Base-by-base conservation (phyloP, 192 early-diverging fungal species). In the Backusella tuberculispora region DNA sequence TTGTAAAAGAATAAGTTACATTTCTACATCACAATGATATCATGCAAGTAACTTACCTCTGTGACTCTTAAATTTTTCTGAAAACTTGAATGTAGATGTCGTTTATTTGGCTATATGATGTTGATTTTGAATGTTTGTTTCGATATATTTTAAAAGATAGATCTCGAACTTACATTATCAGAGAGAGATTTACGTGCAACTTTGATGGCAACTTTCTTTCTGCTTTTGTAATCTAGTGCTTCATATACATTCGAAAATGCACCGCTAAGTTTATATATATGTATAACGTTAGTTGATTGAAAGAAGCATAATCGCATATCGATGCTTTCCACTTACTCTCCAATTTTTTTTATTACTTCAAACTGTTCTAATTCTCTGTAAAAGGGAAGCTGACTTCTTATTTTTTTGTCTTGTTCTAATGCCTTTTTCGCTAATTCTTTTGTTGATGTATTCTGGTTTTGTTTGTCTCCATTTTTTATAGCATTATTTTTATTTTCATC, bases 161-260 rank as follows among this genome's bases (percentile, higher is more conserved):
- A 19, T 7, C 17, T 53, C 21, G 6, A n/a, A 26, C 91, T 90
- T 69, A 86, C 82, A 24, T 88, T 74, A 73, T 90, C 90, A 71
- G 92, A 78, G 6, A 90, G 89, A 5, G 79, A 72, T 80, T 93
- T 96, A 75, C 89, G 85, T 10, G 94, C 93, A 6, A 93, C 89
- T 86, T 96, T 96, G 80, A 96, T 88, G 8, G 94, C 95, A 40
- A 96, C 95, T 56, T 90, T 80, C 37, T 87, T 70, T 21, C 89
- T 84, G 15, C 87, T 85, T 69, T 82, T 78, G n/a, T 74, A 84
- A 69, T 91, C 90, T 45, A 81, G 69, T 1, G 92, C 94, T 69
- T 88, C 85, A 85, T 94, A 94, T 7, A 96, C 94, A 75, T 89
- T 92, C 71, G 90, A 91, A 83, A 96, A 96, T 19, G 94, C 94